Base-by-base conservation (phyloP, 1,284 basidiomycete genomes). In the Leccinum brunneo-olivaceum region DNA sequence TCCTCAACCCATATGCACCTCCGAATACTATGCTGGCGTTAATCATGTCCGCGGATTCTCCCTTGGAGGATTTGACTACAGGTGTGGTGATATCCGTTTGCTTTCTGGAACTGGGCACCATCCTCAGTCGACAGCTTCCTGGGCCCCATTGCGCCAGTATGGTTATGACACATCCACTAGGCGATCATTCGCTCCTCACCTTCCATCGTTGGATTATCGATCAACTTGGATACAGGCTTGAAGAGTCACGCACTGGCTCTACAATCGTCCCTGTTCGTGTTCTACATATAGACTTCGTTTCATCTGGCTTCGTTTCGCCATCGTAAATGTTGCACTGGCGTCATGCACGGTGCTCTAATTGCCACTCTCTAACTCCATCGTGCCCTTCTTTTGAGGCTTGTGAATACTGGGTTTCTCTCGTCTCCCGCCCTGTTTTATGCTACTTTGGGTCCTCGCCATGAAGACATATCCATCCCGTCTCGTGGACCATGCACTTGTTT, bases 401-500 rank as follows among this genome's bases (percentile, higher is more conserved):
- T 66, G 60, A 62, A 60, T 58, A 60, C 58, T 58, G 63, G 63
- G 58, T 58, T 55, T 58, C 51, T 57, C 54, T 50, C 55, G 51
- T 56, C 59, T 45, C 43, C 35, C 47, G 43, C 49, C 36, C 19
- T 62, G 58, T 51, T 47, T 47, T 49, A 58, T 63, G 55, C 53
- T 51, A 49, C 50, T 55, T 52, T 43, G 52, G 64, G 61, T 64
- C 62, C 62, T 62, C 63, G 51, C 53, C 59, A 66, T 63, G 60
- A 69, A 66, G 76, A 77, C 76, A 74, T 79, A 77, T 79, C 72
- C 76, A 76, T 77, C 74, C 75, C 69, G 76, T 79, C 74, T 65
- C 48, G 52, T 51, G 30, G 60, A 59, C 56, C 58, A 50, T 55
- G 38, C 49, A 51, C 51, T 52, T 63, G 41, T 61, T 52, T 49